Evolutionary conservation across 2,329 filamentous ascomycete species (phyloP).

Genomic region (Aspergillus costaricaensis): DNA sequence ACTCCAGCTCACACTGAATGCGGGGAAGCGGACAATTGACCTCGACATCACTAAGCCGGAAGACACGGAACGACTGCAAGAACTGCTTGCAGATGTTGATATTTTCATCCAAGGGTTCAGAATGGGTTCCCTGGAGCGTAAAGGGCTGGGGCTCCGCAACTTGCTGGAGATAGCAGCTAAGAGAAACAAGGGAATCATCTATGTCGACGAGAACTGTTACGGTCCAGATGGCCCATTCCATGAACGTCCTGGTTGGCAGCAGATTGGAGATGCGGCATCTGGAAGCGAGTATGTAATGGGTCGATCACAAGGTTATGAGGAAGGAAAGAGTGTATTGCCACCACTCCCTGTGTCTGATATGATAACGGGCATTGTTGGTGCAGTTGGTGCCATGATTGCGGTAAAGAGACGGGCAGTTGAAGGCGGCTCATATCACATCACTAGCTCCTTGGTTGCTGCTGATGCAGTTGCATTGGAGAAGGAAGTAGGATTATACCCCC

Average conservation of each 20-base stretch:
- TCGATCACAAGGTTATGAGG: constrained; percentile 28
- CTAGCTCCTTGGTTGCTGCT: constrained; percentile 33
- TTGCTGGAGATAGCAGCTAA: constrained; percentile 42
- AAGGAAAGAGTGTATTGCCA: constrained; percentile 12
- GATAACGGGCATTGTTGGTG: constrained; percentile 14
- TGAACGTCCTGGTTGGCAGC: constrained; percentile 52
- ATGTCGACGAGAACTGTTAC: constrained; percentile 53
- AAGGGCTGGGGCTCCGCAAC: constrained; percentile 33
- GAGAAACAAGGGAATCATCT: constrained; percentile 48
- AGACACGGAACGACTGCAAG: constrained; percentile 41
- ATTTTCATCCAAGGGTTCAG: constrained; percentile 57
- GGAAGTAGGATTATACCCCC: constrained; percentile 38
- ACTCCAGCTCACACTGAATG: constrained; percentile 13
- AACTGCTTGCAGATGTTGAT: constrained; percentile 53
- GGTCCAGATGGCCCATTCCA: constrained; percentile 50
- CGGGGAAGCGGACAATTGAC: constrained; percentile 18
- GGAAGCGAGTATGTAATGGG: constrained; percentile 40
- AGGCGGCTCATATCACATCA: constrained; percentile 24
- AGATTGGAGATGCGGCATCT: constrained; percentile 49
- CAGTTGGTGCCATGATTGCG: constrained; percentile 12
- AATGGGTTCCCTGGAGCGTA: constrained; percentile 39
- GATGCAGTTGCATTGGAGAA: constrained; percentile 33
- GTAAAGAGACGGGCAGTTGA: constrained; percentile 5
- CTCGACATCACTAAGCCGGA: constrained; percentile 49
- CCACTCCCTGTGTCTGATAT: constrained; percentile 18